These are phyloP conservation scores for Aphanomyces stellatus DNA, from an alignment of 352 stramenopile species.

Conservation along the genomic window DNA sequence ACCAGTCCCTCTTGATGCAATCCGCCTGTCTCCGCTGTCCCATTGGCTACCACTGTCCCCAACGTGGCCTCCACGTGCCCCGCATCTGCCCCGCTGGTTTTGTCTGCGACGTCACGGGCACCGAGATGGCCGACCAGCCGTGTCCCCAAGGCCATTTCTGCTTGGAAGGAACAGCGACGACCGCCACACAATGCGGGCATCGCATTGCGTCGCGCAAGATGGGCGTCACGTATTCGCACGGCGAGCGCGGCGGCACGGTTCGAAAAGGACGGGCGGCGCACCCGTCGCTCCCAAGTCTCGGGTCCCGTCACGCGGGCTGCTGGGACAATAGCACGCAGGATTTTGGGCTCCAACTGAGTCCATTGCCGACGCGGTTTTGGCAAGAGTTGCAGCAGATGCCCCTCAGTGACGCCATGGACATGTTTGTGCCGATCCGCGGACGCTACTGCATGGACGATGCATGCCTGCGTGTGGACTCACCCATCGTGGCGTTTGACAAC, in stretches of 20 bases:
- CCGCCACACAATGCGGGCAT: conserved; percentile 78
- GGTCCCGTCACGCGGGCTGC: conserved; percentile 76
- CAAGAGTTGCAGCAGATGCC: conserved; percentile 88
- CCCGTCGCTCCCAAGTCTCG: conserved; percentile 35
- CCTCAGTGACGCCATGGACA: conserved; percentile 53
- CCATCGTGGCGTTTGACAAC: conserved; percentile 63
- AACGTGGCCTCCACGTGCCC: conserved; percentile 88
- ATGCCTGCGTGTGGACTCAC: conserved; percentile 76
- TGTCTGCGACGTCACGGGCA: conserved; percentile 93
- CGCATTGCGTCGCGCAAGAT: conserved; percentile 35
- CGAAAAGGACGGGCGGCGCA: conserved; percentile 27
- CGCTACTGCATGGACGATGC: conserved; percentile 92
- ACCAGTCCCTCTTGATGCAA: conserved; percentile 78
- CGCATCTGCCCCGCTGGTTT: conserved; percentile 91
- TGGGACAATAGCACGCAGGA: conserved; percentile 94
- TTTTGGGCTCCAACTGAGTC: conserved; percentile 90
- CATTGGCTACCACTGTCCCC: conserved; percentile 91
- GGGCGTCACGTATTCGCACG: conserved; percentile 25
- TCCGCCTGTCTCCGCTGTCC: conserved; percentile 87
- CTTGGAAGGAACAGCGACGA: conserved; percentile 91
- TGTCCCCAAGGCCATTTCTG: conserved; percentile 95
- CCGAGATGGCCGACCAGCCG: conserved; percentile 84
- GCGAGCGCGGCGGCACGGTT: conserved; percentile 34
- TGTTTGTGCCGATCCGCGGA: conserved; percentile 76
- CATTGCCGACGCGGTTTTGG: conserved; percentile 85